These are phyloP conservation scores for Debaryomyces fabryi DNA, from an alignment of 1,139 yeast species.

Conservation along the genomic window DNA sequence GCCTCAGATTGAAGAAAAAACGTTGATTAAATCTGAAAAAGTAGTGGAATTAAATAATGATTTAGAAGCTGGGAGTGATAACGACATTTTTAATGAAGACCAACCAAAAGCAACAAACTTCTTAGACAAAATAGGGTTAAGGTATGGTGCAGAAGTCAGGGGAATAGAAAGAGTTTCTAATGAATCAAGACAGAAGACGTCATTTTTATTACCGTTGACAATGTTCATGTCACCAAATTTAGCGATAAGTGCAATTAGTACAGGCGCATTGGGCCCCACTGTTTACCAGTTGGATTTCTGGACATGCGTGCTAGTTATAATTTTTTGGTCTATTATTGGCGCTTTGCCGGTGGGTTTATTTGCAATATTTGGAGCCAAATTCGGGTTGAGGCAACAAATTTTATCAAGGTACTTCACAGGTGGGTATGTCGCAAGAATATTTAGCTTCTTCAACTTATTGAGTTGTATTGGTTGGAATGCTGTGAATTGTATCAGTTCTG, in stretches of 20 bases:
- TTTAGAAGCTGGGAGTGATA: conserved; percentile 1
- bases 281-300: too few species aligned
- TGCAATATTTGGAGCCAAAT: too few species aligned
- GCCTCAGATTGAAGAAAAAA: not conserved
- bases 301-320: too few species aligned
- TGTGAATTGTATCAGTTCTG: conserved; percentile 27
- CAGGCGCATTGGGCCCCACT: conserved; percentile 31
- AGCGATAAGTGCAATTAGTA: conserved; percentile 32
- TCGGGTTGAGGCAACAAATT: too few species aligned
- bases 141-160: conserved; percentile 45
- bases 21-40: not conserved
- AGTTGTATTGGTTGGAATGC: conserved; percentile 43
- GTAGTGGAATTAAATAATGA: not conserved
- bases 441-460: conserved; percentile 29
- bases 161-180: conserved; percentile 52
- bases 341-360: too few species aligned
- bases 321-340: too few species aligned
- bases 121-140: conserved; percentile 33
- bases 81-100: not conserved
- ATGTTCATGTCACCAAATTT: conserved; percentile 36
- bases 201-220: conserved; percentile 27
- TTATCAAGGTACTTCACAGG: too few species aligned
- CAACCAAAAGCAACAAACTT: conserved; percentile 17
- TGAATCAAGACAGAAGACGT: conserved; percentile 36
- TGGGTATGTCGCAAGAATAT: conserved; percentile 30